A percentile compares a stretch with the other conserved stretches of the same genome.
phyloP scores from a whole-genome alignment of 208 protist species.

The Trypanosoma cruzi region DNA sequence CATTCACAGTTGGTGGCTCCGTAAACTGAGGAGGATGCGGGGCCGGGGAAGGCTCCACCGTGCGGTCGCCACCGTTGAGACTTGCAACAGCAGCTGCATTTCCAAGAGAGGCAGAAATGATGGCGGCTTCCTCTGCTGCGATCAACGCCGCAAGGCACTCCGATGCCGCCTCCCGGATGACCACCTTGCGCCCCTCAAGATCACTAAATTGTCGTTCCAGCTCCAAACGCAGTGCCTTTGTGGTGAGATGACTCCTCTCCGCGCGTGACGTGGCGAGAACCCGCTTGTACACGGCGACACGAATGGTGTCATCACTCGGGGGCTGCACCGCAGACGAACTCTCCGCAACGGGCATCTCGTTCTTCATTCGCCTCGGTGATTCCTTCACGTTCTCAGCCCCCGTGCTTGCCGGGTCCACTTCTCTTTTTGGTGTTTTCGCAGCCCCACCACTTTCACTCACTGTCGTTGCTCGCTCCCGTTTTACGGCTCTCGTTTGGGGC shows the following conservation, averaged over 20 bases:
- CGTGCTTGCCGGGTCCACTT: slow-evolving; percentile 1
- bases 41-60: slow-evolving; percentile 22
- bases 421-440: slow-evolving; percentile 11
- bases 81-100: neutral
- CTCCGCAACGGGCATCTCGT: slow-evolving; percentile 9
- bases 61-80: neutral
- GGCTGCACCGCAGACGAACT: neutral
- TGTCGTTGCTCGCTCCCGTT: slow-evolving; percentile 3
- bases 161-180: slow-evolving; percentile 65
- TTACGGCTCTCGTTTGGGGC: neutral
- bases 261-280: slow-evolving; percentile 51
- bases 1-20: neutral
- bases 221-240: slow-evolving; percentile 63
- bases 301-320: slow-evolving; percentile 62
- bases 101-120: neutral
- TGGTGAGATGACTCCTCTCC: slow-evolving; percentile 56
- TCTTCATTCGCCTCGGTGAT: slow-evolving; percentile 7
- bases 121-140: slow-evolving; percentile 44
- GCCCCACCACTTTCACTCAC: neutral
- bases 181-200: slow-evolving; percentile 52
- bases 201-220: slow-evolving; percentile 53
- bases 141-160: slow-evolving; percentile 69
- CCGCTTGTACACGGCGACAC: slow-evolving; percentile 65
- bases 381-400: neutral
- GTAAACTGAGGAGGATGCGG: slow-evolving; percentile 5